Evolutionary conservation across 1,284 basidiomycete genomes (phyloP).

Genomic region (Ceratorhiza oryzae-sativae): DNA sequence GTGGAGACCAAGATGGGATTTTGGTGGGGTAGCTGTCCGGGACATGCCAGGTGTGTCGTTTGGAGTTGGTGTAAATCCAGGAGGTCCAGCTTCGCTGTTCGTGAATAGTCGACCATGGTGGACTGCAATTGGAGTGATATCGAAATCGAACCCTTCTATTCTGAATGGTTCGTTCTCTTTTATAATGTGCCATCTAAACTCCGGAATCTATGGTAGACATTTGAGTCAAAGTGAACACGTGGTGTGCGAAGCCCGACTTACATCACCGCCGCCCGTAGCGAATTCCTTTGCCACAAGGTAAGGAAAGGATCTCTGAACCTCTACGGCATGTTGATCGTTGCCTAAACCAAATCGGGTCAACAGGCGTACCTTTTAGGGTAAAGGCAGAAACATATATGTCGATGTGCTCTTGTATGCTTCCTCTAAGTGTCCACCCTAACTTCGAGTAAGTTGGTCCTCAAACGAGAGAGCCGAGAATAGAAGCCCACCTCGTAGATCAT

Average conservation of each 20-base stretch:
- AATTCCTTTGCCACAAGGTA: slow-evolving; percentile 77
- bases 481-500: slow-evolving; percentile 74
- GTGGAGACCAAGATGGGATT: neutral
- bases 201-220: slow-evolving; percentile 62
- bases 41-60: slow-evolving; percentile 21
- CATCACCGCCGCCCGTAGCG: slow-evolving; percentile 80
- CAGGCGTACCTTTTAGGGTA: slow-evolving; percentile 57
- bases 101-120: slow-evolving; percentile 38
- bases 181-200: slow-evolving; percentile 81
- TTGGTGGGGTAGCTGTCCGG: slow-evolving; percentile 11
- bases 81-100: neutral
- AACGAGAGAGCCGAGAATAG: neutral
- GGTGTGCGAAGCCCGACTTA: slow-evolving; percentile 50
- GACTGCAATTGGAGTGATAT: slow-evolving; percentile 35
- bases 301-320: slow-evolving; percentile 73
- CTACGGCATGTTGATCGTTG: slow-evolving; percentile 47
- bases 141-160: slow-evolving; percentile 17
- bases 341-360: neutral
- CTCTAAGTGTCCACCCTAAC: slow-evolving; percentile 74
- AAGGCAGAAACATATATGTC: slow-evolving; percentile 73
- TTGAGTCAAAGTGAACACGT: neutral
- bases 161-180: slow-evolving; percentile 46
- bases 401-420: slow-evolving; percentile 71
- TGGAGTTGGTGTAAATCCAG: slow-evolving; percentile 8
- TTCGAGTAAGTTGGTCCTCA: neutral